Base-by-base conservation (phyloP, 768 basidiomycete species). In the Podaxis sp. region DNA sequence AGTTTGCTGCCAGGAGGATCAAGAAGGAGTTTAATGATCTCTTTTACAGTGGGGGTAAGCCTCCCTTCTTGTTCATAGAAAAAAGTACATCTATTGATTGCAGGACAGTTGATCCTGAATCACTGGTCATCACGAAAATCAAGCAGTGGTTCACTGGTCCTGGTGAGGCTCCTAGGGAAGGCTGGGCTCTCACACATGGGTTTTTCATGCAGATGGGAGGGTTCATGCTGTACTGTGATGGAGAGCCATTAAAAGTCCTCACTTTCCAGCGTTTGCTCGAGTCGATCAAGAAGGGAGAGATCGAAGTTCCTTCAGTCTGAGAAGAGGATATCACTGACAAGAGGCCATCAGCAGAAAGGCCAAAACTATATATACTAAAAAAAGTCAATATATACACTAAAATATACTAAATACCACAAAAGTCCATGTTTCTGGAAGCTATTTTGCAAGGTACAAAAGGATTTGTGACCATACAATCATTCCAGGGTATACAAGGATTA, bases 151-250 rank as follows among this genome's bases (percentile, higher is more conserved):
- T 54, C n/a, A 37, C 12, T 2, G 36, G 53, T 2, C 36, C 53
- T 3, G 53, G 13, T 22, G 30, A 54, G n/a, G n/a, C 11, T n/a
- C 15, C 53, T 6, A 10, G n/a, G 2, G 37, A 76, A 37, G 63
- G 69, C 12, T 67, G 66, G 64, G 65, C 66, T 5, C 10, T 65
- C 48, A 60, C 55, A 10, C 66, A 67, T 56, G 66, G 64, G 2
- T 65, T 64, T 33, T 65, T 62, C 52, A 17, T 65, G 6, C 60
- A 62, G 26, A 65, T 62, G 66, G 64, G 64, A 2, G 66, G 66
- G 7, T 65, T 67, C 38, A 24, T 67, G 26, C 50, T 64, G 11
- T 55, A 56, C 11, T 36, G 53, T 5, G 40, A 46, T 5, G 63
- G 49, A 13, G 26, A 40, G 12, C 59, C 59, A 11, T 12, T 40